Base-by-base conservation (phyloP, 768 basidiomycete genomes). In the Suillus paluster region DNA sequence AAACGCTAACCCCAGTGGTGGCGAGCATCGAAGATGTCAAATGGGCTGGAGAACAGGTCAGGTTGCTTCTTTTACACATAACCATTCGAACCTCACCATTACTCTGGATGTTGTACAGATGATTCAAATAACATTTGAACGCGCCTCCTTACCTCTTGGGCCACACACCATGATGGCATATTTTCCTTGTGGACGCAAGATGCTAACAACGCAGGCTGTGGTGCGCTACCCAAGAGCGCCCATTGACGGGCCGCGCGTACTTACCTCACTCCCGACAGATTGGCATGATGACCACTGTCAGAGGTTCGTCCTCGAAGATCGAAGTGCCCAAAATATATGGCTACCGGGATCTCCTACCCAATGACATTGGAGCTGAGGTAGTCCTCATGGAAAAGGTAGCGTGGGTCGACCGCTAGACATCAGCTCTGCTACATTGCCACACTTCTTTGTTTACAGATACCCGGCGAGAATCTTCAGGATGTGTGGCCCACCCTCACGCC, bases 311-410 rank as follows among this genome's bases (percentile, higher is more conserved):
- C 12, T 64, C 60, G 23, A 64, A 62, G 41, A 64, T 73, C 33
- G 61, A 60, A 21, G 70, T 71, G 14, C 73, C 73, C 12, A 73
- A 74, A 60, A 67, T 74, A 36, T 73, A 75, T 33, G 70, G 67
- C 21, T 74, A 69, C 44, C 63, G 63, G 41, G 73, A 74, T 58
- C 63, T 69, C 62, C 38, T 66, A 36, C 65, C 69, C 17, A 73
- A 75, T 59, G 66, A 66, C 30, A 64, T 75, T 19, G 73, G 71
- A 39, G 72, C 73, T 14, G 73, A 74, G 50, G 73, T 74, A 12
- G 73, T 74, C 23, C 64, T 74, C 25, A 62, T 74, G 33, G 74
- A 74, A 60, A 70, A 75, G 70, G 73, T 74, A 60, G 30, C 25
- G 68, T 52, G 12, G 50, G 38, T 19, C 33, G 36, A 27, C 54